Base-by-base conservation (phyloP, 306 rosid genomes). In the Medicago lupulina region DNA sequence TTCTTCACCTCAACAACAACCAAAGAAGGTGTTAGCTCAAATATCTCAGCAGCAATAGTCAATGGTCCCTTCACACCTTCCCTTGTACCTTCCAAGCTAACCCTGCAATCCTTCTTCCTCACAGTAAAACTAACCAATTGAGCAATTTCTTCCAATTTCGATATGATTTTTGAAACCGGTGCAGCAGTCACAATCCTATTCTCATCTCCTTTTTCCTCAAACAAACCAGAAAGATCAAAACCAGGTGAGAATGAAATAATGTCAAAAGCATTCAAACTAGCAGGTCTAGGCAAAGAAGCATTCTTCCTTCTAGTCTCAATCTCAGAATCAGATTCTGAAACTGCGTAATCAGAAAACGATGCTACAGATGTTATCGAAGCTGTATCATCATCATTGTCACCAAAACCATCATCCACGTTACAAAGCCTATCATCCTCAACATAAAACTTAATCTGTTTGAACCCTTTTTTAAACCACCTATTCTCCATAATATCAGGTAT, bases 251-350 rank as follows among this genome's bases (percentile, higher is more conserved):
- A 91, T 7, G 98, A 93, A 6, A 91, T 93, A 3, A 93, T 89
- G 71, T 91, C 97, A 69, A 93, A 93, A 6, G 97, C 98, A 74
- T 93, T 93, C 91, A 91, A 79, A 73, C 97, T 93, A 2, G 97
- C 89, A 0, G 98, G 98, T 31, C 92, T 82, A 0, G 92, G 88
- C 74, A 86, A 69, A 1, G 84, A 4, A 7, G 65, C 62, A 36
- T 51, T 36, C 61, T 36, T 84, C n/a, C 86, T 81, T 2, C 75
- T 71, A 12, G 49, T 62, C 46, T 85, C 86, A 1, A 71, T 0
- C 84, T 84, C 92, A 0, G 88, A 67, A 5, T 88, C 88, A 16
- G 88, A 85, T 46, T 88, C 92, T 0, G 86, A 76, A 0, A 70
- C 5, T 0, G 85, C 70, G 14, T 34, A 75, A 50, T 90, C 95